Conservation (phyloP, 2,329 filamentous ascomycete species). For the Knufia fluminis region DNA sequence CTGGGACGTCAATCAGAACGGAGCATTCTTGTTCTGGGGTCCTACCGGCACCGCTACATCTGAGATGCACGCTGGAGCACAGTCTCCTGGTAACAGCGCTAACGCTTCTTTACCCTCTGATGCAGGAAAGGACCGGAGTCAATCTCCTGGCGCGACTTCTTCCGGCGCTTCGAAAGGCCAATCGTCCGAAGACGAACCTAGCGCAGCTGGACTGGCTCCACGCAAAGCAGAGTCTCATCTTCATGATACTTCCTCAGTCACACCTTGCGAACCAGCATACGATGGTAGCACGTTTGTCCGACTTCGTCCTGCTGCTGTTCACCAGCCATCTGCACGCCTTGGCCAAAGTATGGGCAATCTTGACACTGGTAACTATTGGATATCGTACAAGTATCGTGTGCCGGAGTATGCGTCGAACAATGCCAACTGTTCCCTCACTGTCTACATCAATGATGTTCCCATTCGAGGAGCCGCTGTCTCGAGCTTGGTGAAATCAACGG, state of each 20-base stretch:
- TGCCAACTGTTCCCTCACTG: background rate
- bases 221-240: background rate
- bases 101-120: too few species aligned
- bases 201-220: background rate
- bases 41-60: too few species aligned
- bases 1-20: slow-evolving; percentile 1
- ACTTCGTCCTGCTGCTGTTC: background rate
- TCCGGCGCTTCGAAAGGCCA: too few species aligned
- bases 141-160: too few species aligned
- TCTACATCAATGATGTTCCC: background rate
- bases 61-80: too few species aligned
- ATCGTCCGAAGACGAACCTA: too few species aligned
- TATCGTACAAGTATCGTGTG: slow-evolving; percentile 8
- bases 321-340: background rate
- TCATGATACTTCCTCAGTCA: background rate
- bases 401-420: slow-evolving; percentile 8
- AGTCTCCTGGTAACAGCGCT: too few species aligned
- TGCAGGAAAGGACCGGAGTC: too few species aligned
- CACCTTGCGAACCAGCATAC: slow-evolving; percentile 4
- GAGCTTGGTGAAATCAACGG: background rate
- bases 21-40: slow-evolving; percentile 6
- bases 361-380: slow-evolving; percentile 1
- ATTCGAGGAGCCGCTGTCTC: background rate
- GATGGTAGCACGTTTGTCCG: slow-evolving; percentile 8
- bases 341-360: background rate